Base-by-base conservation (phyloP, 2,329 filamentous ascomycete genomes). In the Xylariaceae sp. region DNA sequence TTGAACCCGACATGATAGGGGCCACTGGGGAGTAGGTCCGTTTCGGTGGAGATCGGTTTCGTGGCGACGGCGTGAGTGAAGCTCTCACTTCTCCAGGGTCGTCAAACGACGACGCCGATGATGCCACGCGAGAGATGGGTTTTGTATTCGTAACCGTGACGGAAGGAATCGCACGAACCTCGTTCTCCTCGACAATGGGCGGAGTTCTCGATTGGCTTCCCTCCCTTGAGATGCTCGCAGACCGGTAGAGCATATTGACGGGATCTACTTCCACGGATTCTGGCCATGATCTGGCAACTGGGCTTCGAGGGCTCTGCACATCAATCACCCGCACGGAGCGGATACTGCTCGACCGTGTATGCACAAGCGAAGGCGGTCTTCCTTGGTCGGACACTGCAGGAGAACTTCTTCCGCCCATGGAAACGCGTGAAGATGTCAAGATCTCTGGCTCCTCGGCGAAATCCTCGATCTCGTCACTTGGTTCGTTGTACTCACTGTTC, bases 371-470 rank as follows among this genome's bases (percentile, higher is more conserved):
- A 31, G 69, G 65, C 48, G 61, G 73, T 55, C 59, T 75, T 28
- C 71, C 72, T 39, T 69, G 68, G 7, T 83, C 80, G 0, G 79
- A 79, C 2, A 69, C 66, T 2, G 76, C 69, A 2, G 78, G 76
- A 1, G 79, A 80, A 31, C 73, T 73, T 57, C 75, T 75, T 33
- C 78, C 78, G 31, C 74, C 73, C 22, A 82, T 74, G 3, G 81
- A 84, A 9, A 84, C 72, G 34, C 81, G 73, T 3, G 80, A 75
- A 0, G 80, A 81, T 0, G 78, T 83, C 49, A 84, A 57, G 31
- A 84, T 80, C 59, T 82, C 73, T 2, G 80, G 78, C 60, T 81
- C 75, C 75, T 88, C 79, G 65, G 81, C 65, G 73, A 83, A 71
- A 58, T 84, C 67, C 59, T 81, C 59, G 66, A 77, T 60, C 63